Evolutionary conservation across 108 stramenopile genomes (phyloP), one percentile per base, ranked within the genome.

Genomic region (Cyclotella atomus): DNA sequence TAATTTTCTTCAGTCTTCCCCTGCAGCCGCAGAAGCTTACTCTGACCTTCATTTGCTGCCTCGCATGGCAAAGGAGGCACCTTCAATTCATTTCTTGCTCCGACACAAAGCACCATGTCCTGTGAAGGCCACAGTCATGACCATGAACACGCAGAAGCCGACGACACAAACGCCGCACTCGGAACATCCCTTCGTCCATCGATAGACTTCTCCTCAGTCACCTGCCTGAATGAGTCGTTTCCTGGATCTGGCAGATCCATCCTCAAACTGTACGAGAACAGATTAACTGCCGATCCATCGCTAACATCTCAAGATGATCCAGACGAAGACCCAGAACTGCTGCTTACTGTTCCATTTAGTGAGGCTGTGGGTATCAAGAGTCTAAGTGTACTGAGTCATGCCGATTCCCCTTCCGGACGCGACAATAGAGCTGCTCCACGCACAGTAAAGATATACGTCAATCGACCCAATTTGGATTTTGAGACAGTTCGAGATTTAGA

Each of bases 91-190:
- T n/a, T 17, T n/a, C 49, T 17, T 50, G 4, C 19, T 50, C n/a
- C 49, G 14, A 16, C 19, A 4, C 49, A 50, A 50, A 12, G 7
- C 16, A 59, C 57, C 57, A 68, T 68, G 67, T 54, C 67, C 32
- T 95, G 94, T 68, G 72, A 70, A 15, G 94, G 91, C 59, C 94
- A 95, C 68, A 84, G 86, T 33, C 94, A 95, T 78, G 93, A 94
- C 62, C 89, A 91, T 66, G 78, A 85, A 19, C 87, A 91, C 65
- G 81, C 84, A 60, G 90, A 75, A 15, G 77, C 91, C 35, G 89
- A 91, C 54, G 77, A 79, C 46, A 83, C 82, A 36, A 63, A 65
- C 56, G 45, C 76, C 16, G 76, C 65, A 6, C 73, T 91, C 38
- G 93, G 91, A 0, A 65, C 87, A 12, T 86, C 83, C 24, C 81